A percentile compares a stretch with the other conserved stretches of the same genome.
These are phyloP conservation scores for Neopestalotiopsis sp. DNA, from an alignment of 2,329 filamentous ascomycete genomes.

Conservation along the genomic window DNA sequence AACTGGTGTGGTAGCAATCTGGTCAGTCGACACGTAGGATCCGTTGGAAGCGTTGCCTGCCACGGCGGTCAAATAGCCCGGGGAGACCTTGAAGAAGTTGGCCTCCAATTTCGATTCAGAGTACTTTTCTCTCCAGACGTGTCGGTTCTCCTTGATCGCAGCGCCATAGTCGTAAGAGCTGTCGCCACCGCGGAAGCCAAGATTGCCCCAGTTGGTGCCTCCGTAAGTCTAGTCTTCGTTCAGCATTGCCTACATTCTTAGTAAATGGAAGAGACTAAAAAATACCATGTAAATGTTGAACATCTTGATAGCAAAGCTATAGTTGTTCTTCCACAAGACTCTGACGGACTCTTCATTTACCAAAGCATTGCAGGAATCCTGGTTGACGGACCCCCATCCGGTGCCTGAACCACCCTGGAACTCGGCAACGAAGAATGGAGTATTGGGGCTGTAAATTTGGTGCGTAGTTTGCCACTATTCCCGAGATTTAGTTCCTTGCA, in stretches of 20 bases:
- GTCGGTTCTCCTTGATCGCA: slow-evolving; percentile 72
- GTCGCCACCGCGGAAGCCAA: slow-evolving; percentile 72
- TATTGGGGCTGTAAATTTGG: slow-evolving; percentile 59
- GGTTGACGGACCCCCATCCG: slow-evolving; percentile 47
- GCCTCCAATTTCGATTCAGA: slow-evolving; percentile 78
- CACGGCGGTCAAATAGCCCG: slow-evolving; percentile 69
- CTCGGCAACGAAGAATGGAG: slow-evolving; percentile 58
- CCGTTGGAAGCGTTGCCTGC: slow-evolving; percentile 58
- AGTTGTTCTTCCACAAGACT: slow-evolving; percentile 80
- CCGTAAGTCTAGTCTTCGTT: slow-evolving; percentile 43
- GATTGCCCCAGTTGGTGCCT: slow-evolving; percentile 85
- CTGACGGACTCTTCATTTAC: slow-evolving; percentile 75
- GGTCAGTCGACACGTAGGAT: slow-evolving; percentile 55
- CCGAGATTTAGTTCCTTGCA: no score
- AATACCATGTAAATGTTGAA: slow-evolving; percentile 1
- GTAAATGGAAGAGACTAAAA: not conserved
- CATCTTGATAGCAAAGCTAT: not conserved
- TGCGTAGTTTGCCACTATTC: slow-evolving; percentile 58
- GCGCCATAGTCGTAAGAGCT: slow-evolving; percentile 63
- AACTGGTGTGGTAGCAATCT: slow-evolving; percentile 67
- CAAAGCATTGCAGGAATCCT: slow-evolving; percentile 68
- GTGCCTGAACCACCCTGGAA: slow-evolving; percentile 64
- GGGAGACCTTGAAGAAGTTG: slow-evolving; percentile 75
- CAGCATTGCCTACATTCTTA: not conserved
- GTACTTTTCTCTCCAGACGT: slow-evolving; percentile 76